A percentile compares a stretch with the other conserved stretches of the same genome.
These are phyloP conservation scores for Penicillium daleae DNA, from an alignment of 495 filamentous ascomycete species.

Conservation along the genomic window DNA sequence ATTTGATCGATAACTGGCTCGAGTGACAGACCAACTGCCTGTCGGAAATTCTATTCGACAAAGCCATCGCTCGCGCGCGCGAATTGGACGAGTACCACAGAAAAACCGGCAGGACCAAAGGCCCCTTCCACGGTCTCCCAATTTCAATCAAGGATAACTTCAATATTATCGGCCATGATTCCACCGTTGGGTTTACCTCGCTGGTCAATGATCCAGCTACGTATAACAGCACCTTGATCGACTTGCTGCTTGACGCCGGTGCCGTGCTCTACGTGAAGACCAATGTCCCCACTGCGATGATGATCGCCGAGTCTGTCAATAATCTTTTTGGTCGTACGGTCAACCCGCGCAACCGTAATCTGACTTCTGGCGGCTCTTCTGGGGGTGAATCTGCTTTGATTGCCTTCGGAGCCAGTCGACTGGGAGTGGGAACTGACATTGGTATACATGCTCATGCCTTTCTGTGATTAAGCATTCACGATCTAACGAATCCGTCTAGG, in stretches of 20 bases:
- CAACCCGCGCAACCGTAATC: slow-evolving; percentile 36
- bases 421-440: slow-evolving; percentile 50
- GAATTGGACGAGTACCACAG: slow-evolving; percentile 30
- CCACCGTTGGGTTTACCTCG: slow-evolving; percentile 53
- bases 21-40: slow-evolving; percentile 48
- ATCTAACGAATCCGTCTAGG: background rate
- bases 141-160: slow-evolving; percentile 62
- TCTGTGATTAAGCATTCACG: background rate
- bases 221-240: slow-evolving; percentile 40
- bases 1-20: background rate
- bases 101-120: slow-evolving; percentile 36
- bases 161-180: slow-evolving; percentile 53
- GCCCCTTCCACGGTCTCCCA: slow-evolving; percentile 60
- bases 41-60: slow-evolving; percentile 59
- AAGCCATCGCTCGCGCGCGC: slow-evolving; percentile 53
- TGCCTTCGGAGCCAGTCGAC: slow-evolving; percentile 37
- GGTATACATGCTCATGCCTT: slow-evolving; percentile 3
- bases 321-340: slow-evolving; percentile 43
- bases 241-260: slow-evolving; percentile 26
- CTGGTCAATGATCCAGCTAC: slow-evolving; percentile 46
- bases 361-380: slow-evolving; percentile 46
- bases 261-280: slow-evolving; percentile 63
- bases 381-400: slow-evolving; percentile 48
- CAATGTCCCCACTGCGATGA: slow-evolving; percentile 46
- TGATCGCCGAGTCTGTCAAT: slow-evolving; percentile 54